Conservation (phyloP, 495 filamentous ascomycete genomes). For the Penicillium tannophilum region DNA sequence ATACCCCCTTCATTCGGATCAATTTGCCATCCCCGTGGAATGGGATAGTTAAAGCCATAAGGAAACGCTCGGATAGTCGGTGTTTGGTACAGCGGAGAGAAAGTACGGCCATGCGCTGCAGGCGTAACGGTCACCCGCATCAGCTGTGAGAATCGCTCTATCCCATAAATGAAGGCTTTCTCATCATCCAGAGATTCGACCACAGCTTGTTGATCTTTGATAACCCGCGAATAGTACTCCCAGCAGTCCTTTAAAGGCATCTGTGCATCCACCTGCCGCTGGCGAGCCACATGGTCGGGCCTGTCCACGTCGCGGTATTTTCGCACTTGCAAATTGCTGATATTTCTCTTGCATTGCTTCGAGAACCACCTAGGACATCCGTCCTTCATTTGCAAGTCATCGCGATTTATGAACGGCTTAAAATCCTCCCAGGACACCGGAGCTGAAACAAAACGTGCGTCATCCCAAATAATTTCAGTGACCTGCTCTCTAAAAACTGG, state of each 20-base stretch:
- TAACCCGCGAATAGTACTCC: conserved; percentile 23
- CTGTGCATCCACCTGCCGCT: conserved; percentile 15
- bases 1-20: neutral
- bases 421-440: neutral
- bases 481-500: conserved; percentile 15
- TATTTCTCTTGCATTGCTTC: conserved; percentile 21
- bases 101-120: conserved; percentile 31
- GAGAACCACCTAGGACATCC: conserved; percentile 26
- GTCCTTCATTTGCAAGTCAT: neutral
- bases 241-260: conserved; percentile 20
- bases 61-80: conserved; percentile 37
- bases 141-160: conserved; percentile 29
- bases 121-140: conserved; percentile 31
- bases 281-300: conserved; percentile 18
- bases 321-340: conserved; percentile 9
- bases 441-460: conserved; percentile 15
- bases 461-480: conserved; percentile 22
- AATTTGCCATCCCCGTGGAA: conserved; percentile 30
- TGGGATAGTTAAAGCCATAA: conserved; percentile 33
- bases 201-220: conserved; percentile 22
- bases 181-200: conserved; percentile 21
- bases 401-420: neutral
- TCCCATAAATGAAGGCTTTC: conserved; percentile 24
- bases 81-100: conserved; percentile 33
- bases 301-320: conserved; percentile 17